Evolutionary conservation across 2,329 filamentous ascomycete species (phyloP).

Genomic region (Bipolaris bicolor): DNA sequence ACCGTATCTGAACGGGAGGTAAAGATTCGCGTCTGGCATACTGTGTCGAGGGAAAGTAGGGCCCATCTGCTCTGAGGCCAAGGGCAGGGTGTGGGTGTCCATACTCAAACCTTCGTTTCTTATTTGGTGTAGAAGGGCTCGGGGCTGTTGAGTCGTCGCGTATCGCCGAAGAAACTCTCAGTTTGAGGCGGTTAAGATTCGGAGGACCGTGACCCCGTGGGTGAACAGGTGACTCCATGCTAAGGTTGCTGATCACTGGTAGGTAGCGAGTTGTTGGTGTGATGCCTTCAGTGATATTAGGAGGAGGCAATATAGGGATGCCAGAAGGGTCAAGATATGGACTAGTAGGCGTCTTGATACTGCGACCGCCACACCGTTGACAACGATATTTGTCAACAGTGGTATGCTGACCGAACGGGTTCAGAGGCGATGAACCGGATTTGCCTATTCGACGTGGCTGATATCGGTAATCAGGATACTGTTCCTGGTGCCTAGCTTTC

Average conservation of each 20-base stretch:
- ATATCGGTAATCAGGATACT: slow-evolving; percentile 94
- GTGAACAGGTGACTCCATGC: slow-evolving; percentile 46
- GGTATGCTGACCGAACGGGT: slow-evolving; percentile 40
- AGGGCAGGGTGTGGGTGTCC: slow-evolving; percentile 51
- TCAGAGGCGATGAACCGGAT: slow-evolving; percentile 48
- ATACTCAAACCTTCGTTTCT: slow-evolving; percentile 45
- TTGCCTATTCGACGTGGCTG: slow-evolving; percentile 70
- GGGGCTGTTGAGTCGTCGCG: slow-evolving; percentile 36
- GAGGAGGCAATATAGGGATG: slow-evolving; percentile 50
- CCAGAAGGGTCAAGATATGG: slow-evolving; percentile 57
- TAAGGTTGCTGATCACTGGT: slow-evolving; percentile 50
- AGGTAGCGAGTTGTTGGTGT: slow-evolving; percentile 45
- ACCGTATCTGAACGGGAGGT: slow-evolving; percentile 40
- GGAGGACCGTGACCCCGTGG: slow-evolving; percentile 35
- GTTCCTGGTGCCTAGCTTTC: slow-evolving; percentile 83
- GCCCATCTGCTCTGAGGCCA: slow-evolving; percentile 63
- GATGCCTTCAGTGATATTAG: slow-evolving; percentile 39
- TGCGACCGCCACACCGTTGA: slow-evolving; percentile 73
- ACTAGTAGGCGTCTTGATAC: slow-evolving; percentile 67
- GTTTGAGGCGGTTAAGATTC: slow-evolving; percentile 33
- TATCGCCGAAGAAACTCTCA: slow-evolving; percentile 30
- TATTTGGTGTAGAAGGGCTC: slow-evolving; percentile 43
- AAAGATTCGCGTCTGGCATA: slow-evolving; percentile 41
- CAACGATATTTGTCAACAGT: slow-evolving; percentile 61
- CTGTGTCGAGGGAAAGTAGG: slow-evolving; percentile 39